Base-by-base conservation (phyloP, 345 rosid species). In the Eucalyptus cloeziana region DNA sequence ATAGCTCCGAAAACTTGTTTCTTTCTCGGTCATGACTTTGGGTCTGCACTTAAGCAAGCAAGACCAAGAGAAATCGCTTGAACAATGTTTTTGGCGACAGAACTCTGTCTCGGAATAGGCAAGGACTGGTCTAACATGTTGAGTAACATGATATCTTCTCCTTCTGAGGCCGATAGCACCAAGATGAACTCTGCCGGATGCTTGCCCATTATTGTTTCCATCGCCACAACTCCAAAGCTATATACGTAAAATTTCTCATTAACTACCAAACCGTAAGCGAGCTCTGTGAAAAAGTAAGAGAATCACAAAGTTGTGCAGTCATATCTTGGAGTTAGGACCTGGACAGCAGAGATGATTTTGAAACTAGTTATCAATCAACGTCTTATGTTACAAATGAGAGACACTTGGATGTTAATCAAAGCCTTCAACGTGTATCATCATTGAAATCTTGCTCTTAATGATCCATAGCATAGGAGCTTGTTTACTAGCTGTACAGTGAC, bases 181-280 rank as follows among this genome's bases (percentile, higher is more conserved):
- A 12, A 45, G 25, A 92, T 89, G 16, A 92, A 90, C 49, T 89
- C 90, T 0, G 62, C 89, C 10, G 89, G 88, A 85, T 91, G 92
- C 4, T 80, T 71, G 21, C 92, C 90, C 89, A 91, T 88, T 0
- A 91, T 10, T 25, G 86, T 60, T 86, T 89, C 89, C 13, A 91
- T 86, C 2, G 22, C 45, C 47, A 91, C 51, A 1, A 92, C 91
- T 27, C 92, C 89, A 8, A 90, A 91, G 81, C 91, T 91, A 58
- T 88, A 91, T 7, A 88, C 79, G 24, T 92, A 85, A 8, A 86
- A 87, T 51, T 92, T 92, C 86, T 91, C 85, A 1, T 60, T 88
- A 13, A 89, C 54, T 45, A 37, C 64, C 89, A 91, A 83, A 31
- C 76, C 87, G 45, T 89, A 92, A 30, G 92, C 88, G 12, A 92